phyloP scores from a whole-genome alignment of 305 asterid genomes.

The Fraxinus platypoda region DNA sequence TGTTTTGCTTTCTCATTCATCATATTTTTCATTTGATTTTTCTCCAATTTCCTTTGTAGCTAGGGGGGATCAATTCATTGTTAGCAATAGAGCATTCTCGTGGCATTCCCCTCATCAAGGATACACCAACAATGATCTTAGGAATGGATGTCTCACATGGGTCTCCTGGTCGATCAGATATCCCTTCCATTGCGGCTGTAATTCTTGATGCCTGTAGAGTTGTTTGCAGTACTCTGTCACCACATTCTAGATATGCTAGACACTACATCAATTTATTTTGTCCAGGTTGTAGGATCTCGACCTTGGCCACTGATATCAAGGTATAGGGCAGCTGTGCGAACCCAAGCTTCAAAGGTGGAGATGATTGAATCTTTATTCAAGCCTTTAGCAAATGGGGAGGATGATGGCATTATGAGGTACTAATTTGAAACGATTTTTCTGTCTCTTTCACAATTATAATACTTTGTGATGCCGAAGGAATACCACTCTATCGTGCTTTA shows the following conservation, averaged over 20 bases:
- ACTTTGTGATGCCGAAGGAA: constrained; percentile 17
- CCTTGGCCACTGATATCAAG: constrained; percentile 90
- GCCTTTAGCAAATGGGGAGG: constrained; percentile 78
- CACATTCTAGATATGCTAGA: constrained; percentile 16
- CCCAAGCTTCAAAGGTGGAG: constrained; percentile 78
- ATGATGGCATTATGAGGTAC: constrained; percentile 92
- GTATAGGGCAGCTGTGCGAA: constrained; percentile 88
- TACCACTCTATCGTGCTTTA: constrained; percentile 34
- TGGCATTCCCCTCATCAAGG: constrained; percentile 53
- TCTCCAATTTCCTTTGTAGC: constrained; percentile 42
- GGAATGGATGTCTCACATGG: constrained; percentile 98
- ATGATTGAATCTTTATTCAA: constrained; percentile 80
- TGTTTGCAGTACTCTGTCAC: not conserved
- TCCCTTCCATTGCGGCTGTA: constrained; percentile 96
- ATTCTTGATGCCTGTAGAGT: constrained; percentile 28
- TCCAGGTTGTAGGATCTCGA: constrained; percentile 88
- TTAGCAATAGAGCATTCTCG: constrained; percentile 65
- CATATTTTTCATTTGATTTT: constrained; percentile 10
- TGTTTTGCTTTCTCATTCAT: constrained; percentile 18
- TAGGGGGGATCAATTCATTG: constrained; percentile 90
- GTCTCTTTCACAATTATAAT: constrained; percentile 7
- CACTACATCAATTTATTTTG: constrained; percentile 14
- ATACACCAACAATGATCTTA: constrained; percentile 84
- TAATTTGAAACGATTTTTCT: constrained; percentile 14
- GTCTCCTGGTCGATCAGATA: constrained; percentile 77